Evolutionary conservation across 345 rosid genomes (phyloP).

Genomic region (Heritiera littoralis): DNA sequence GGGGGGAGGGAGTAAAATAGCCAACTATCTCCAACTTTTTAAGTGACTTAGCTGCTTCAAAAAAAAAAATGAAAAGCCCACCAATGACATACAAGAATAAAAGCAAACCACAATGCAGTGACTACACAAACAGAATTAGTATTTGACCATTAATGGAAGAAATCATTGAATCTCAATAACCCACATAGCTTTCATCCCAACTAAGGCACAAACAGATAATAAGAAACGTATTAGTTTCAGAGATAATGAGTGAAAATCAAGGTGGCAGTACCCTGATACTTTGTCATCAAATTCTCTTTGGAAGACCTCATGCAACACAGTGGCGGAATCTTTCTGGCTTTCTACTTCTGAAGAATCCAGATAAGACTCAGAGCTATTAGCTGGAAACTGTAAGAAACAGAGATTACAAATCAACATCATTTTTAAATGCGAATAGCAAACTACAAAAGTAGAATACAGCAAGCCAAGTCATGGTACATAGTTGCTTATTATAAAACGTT

Average conservation of each 20-base stretch:
- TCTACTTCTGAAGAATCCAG: constrained; percentile 59
- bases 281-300: constrained; percentile 58
- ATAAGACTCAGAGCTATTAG: constrained; percentile 50
- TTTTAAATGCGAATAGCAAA: not conserved
- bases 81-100: not conserved
- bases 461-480: not conserved
- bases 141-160: not conserved
- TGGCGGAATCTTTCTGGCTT: constrained; percentile 55
- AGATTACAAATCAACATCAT: constrained; percentile 21
- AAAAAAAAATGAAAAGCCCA: too few relatives aligned
- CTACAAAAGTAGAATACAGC: not conserved
- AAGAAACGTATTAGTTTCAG: not conserved
- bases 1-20: not conserved
- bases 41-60: not conserved
- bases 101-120: constrained; percentile 2
- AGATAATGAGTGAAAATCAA: constrained; percentile 17
- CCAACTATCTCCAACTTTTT: not conserved
- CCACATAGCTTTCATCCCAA: not conserved
- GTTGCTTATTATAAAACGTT: not conserved
- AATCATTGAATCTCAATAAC: not conserved
- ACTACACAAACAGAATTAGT: not conserved
- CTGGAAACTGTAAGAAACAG: constrained; percentile 77
- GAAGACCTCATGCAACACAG: constrained; percentile 54
- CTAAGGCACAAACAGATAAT: constrained; percentile 2
- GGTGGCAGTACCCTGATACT: constrained; percentile 55